phyloP scores from a whole-genome alignment of 768 basidiomycete genomes.

The Pisolithus tinctorius region DNA sequence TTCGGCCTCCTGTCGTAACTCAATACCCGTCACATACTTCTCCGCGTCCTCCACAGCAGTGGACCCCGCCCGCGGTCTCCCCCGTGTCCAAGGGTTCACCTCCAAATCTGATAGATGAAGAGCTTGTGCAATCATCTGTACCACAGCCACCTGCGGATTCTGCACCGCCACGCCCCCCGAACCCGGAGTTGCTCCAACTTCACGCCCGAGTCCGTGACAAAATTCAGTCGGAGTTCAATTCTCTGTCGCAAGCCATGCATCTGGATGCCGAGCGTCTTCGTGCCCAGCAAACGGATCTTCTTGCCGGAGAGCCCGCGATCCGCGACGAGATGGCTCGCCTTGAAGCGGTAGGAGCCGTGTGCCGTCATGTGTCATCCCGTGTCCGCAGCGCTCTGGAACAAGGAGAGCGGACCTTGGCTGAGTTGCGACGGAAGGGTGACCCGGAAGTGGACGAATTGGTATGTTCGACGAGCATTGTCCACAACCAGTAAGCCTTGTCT shows the following conservation, averaged over 20 bases:
- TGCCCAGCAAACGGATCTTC: conserved; percentile 77
- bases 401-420: conserved; percentile 68
- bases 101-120: conserved; percentile 64
- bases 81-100: conserved; percentile 14
- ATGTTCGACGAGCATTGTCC: conserved; percentile 91
- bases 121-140: conserved; percentile 23
- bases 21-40: conserved; percentile 21
- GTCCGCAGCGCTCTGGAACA: conserved; percentile 54
- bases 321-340: conserved; percentile 94
- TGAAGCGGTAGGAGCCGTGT: conserved; percentile 90
- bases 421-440: conserved; percentile 78
- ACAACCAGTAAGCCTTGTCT: conserved; percentile 70
- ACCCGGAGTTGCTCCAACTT: conserved; percentile 81
- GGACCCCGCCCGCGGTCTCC: conserved; percentile 12
- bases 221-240: conserved; percentile 61
- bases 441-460: conserved; percentile 95
- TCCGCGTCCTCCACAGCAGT: conserved; percentile 13
- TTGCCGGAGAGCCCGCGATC: conserved; percentile 88
- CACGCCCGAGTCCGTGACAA: conserved; percentile 74
- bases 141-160: conserved; percentile 23
- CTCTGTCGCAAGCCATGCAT: conserved; percentile 57
- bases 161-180: conserved; percentile 77
- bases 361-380: conserved; percentile 67
- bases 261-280: conserved; percentile 70
- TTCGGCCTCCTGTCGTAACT: conserved; percentile 12